Base-by-base conservation (phyloP, 169 alveolate species). In the Plasmodium fragile region DNA sequence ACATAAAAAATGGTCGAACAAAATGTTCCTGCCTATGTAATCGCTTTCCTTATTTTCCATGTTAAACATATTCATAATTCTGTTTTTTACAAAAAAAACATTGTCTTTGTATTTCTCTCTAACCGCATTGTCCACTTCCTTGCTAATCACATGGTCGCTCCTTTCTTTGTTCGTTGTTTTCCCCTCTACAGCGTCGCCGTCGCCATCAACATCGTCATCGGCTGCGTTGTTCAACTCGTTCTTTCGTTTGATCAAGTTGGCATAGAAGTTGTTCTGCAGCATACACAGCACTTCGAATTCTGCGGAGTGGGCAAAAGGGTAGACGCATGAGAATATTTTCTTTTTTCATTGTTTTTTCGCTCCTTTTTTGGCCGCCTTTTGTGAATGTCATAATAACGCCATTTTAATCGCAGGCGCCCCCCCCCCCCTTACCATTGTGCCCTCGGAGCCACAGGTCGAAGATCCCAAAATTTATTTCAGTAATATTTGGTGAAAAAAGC, bases 371-470 rank as follows among this genome's bases (percentile, higher is more conserved):
- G 11, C 75, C 5, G 5, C 41, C 13, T 65, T 28, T 11, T 49
- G 11, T 13, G 5, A 18, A 22, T 11, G 8, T 16, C 7, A 13
- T 13, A 3, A 0, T 1, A 4, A 22, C 22, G 22, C 7, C 59
- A 13, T 49, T 49, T 4, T 49, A 11, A 18, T 22, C 6, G 25
- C 8, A 1, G n/a, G 13, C 39, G 30, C 32, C 25, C 36, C 10
- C 41, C 75, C 39, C 39, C 75, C 69, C 34, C 8, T 73, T 85
- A 85, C 93, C 93, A 85, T 85, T 75, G 45, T 85, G 70, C 49
- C 93, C 93, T 30, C 34, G 78, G 32, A 73, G 34, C 93, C 93
- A 85, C 11, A 85, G 65, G 41, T 85, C 85, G 80, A 85, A 85
- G 45, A 85, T 85, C 13, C 79, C 84, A 22, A 73, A 85, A 69